Percentiles rank a stretch among this genome's conserved stretches.
These are phyloP conservation scores for Aureobasidium namibiae DNA, from an alignment of 2,329 filamentous ascomycete species.

Conservation along the genomic window DNA sequence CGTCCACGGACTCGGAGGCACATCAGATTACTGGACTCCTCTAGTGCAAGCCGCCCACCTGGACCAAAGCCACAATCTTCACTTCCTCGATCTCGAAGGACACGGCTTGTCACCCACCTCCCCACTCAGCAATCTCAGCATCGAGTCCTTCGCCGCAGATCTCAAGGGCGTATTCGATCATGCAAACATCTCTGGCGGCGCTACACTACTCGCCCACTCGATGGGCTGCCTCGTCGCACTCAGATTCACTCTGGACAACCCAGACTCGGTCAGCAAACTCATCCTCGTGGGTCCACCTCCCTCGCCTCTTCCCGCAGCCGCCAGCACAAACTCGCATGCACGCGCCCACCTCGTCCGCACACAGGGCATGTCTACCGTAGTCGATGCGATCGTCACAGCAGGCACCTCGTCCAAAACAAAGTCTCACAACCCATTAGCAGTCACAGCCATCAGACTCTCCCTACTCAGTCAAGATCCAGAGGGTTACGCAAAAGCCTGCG, in stretches of 20 bases:
- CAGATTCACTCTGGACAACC: conserved; percentile 33
- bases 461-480: conserved; percentile 44
- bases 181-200: not conserved
- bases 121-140: conserved; percentile 34
- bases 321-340: conserved; percentile 22
- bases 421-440: conserved; percentile 31
- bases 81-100: conserved; percentile 45
- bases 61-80: conserved; percentile 13
- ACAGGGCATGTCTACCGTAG: conserved; percentile 38
- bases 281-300: conserved; percentile 42
- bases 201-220: conserved; percentile 43
- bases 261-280: conserved; percentile 35
- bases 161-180: conserved; percentile 24
- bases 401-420: conserved; percentile 33
- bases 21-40: conserved; percentile 37
- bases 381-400: conserved; percentile 30
- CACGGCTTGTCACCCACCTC: conserved; percentile 47
- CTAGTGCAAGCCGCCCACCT: conserved; percentile 32
- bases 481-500: conserved; percentile 47
- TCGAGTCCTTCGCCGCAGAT: conserved; percentile 38
- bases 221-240: conserved; percentile 45
- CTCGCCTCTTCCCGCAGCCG: conserved; percentile 35
- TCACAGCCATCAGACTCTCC: conserved; percentile 35
- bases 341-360: conserved; percentile 35
- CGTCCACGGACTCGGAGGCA: conserved; percentile 48